phyloP scores from a whole-genome alignment of 306 rosid genomes.

The Cajanus cajan region DNA sequence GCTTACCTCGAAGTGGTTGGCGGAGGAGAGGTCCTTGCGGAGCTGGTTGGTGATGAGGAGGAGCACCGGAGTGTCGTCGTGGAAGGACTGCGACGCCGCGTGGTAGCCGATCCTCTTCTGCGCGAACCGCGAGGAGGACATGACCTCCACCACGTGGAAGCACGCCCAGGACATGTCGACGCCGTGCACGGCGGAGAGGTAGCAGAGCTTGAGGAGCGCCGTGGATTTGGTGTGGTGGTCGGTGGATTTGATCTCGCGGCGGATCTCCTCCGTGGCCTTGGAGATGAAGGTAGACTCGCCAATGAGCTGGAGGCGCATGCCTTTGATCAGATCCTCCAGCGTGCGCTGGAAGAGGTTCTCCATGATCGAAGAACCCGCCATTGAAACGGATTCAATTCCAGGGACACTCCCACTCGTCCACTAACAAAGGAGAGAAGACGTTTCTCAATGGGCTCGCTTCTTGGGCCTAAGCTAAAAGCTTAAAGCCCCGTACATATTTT shows the following conservation, averaged over 20 bases:
- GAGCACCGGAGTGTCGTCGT: conserved; percentile 65
- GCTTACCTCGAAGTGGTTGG: conserved; percentile 63
- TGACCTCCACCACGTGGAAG: conserved; percentile 90
- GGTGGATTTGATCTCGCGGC: conserved; percentile 83
- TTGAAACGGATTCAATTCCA: not conserved
- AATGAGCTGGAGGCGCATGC: conserved; percentile 63
- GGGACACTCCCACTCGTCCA: not conserved
- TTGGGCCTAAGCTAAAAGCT: not conserved
- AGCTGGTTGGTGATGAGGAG: conserved; percentile 94
- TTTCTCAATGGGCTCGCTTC: not conserved
- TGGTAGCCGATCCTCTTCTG: conserved; percentile 80
- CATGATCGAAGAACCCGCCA: conserved; percentile 86
- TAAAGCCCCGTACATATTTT: not conserved
- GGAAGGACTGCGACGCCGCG: conserved; percentile 78
- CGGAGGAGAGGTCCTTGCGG: conserved; percentile 72
- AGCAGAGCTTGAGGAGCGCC: conserved; percentile 79
- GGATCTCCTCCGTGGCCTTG: conserved; percentile 80
- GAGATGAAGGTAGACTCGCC: conserved; percentile 70
- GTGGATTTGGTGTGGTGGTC: conserved; percentile 70
- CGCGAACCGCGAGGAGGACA: conserved; percentile 72
- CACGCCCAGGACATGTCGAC: conserved; percentile 89
- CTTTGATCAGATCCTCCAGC: conserved; percentile 80
- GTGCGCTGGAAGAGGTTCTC: conserved; percentile 85
- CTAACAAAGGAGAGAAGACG: not conserved
- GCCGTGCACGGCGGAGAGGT: conserved; percentile 65